A percentile compares a stretch with the other conserved stretches of the same genome.
Evolutionary conservation across 2,329 filamentous ascomycete species (phyloP).

Genomic region (Exophiala viscosa): DNA sequence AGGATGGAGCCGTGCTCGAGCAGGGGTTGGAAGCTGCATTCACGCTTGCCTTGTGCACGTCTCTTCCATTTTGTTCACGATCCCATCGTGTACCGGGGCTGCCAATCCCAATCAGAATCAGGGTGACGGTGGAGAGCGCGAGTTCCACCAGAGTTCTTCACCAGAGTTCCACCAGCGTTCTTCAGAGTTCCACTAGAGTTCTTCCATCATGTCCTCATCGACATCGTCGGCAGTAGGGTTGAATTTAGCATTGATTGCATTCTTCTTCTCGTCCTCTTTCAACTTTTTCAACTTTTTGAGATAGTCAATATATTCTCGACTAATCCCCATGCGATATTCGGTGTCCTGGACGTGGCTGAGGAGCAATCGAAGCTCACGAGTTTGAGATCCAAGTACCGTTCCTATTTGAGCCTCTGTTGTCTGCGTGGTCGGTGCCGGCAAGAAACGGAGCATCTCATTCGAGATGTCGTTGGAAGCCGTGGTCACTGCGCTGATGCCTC

Average conservation of each 20-base stretch:
- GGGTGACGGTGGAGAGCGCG: too few relatives aligned
- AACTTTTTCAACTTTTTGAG: slow-evolving; percentile 47
- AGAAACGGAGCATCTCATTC: slow-evolving; percentile 53
- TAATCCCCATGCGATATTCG: slow-evolving; percentile 55
- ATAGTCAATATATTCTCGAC: slow-evolving; percentile 57
- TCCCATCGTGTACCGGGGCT: too few relatives aligned
- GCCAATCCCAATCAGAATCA: too few relatives aligned
- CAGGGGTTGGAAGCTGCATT: too few relatives aligned
- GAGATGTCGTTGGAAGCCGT: slow-evolving; percentile 40
- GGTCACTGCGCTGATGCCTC: slow-evolving; percentile 51
- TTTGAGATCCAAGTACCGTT: slow-evolving; percentile 48
- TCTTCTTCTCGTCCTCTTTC: slow-evolving; percentile 26
- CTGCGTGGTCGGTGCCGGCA: slow-evolving; percentile 36
- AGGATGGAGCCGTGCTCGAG: too few relatives aligned
- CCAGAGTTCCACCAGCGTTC: too few relatives aligned
- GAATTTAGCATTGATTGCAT: slow-evolving; percentile 2
- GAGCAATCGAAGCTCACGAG: slow-evolving; percentile 48
- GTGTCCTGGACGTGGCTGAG: slow-evolving; percentile 51
- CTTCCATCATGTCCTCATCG: slow-evolving; percentile 31
- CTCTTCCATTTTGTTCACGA: too few relatives aligned
- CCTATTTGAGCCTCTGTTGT: slow-evolving; percentile 36
- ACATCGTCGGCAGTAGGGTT: slow-evolving; percentile 15
- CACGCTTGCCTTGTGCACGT: too few relatives aligned
- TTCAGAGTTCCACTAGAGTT: slow-evolving; percentile 24
- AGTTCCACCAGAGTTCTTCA: too few relatives aligned